A percentile compares a stretch with the other conserved stretches of the same genome.
phyloP scores from a whole-genome alignment of 352 stramenopile species.

The Aphanomyces invadans region DNA sequence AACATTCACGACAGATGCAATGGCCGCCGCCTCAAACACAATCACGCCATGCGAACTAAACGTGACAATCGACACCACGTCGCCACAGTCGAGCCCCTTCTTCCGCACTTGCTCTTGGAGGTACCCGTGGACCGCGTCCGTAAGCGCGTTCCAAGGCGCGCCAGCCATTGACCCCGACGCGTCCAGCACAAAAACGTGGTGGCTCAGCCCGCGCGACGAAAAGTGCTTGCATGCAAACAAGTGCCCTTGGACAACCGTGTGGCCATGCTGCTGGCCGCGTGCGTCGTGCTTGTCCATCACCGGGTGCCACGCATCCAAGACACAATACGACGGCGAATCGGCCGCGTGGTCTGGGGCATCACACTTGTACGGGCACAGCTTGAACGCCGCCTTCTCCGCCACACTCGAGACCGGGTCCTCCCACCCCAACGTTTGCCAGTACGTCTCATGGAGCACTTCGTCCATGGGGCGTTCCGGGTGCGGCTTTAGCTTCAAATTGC shows the following conservation, averaged over 20 bases:
- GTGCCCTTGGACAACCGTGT: slow-evolving; percentile 45
- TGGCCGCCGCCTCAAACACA: slow-evolving; percentile 44
- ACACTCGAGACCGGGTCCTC: slow-evolving; percentile 56
- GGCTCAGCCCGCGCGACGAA: slow-evolving; percentile 40
- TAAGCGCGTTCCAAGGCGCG: slow-evolving; percentile 46
- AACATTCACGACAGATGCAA: slow-evolving; percentile 35
- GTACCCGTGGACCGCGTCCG: slow-evolving; percentile 52
- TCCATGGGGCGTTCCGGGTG: slow-evolving; percentile 48
- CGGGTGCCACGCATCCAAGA: slow-evolving; percentile 56
- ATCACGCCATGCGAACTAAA: slow-evolving; percentile 42
- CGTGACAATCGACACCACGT: slow-evolving; percentile 71
- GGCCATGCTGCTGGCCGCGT: slow-evolving; percentile 27
- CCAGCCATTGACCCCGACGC: slow-evolving; percentile 67
- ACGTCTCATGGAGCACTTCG: slow-evolving; percentile 65
- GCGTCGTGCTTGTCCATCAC: slow-evolving; percentile 3
- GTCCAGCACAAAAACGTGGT: slow-evolving; percentile 80
- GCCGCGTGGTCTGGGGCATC: slow-evolving; percentile 56
- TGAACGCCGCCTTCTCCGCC: slow-evolving; percentile 52
- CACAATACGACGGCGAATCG: slow-evolving; percentile 43
- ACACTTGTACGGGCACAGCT: slow-evolving; percentile 62
- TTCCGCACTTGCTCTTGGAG: slow-evolving; percentile 49
- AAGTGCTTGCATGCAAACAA: slow-evolving; percentile 69
- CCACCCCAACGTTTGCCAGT: slow-evolving; percentile 69
- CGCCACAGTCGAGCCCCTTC: slow-evolving; percentile 34
- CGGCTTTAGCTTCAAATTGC: slow-evolving; percentile 41